Conservation (phyloP, 768 basidiomycete genomes). For the Xerocomus spinulosus region DNA sequence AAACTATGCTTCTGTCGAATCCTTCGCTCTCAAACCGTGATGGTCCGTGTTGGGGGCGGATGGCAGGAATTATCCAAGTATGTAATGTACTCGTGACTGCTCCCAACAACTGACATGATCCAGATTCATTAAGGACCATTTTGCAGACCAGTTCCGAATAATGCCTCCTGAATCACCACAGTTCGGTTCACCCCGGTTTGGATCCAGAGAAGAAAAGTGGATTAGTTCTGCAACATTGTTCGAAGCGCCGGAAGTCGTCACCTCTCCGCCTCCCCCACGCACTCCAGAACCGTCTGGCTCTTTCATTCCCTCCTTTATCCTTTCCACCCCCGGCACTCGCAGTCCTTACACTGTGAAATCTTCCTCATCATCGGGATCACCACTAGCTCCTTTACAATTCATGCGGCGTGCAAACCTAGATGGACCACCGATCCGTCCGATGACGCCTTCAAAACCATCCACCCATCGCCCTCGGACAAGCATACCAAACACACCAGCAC, state of each 20-base stretch:
- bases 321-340: constrained; percentile 45
- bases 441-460: constrained; percentile 62
- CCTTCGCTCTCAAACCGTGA: constrained; percentile 85
- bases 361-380: constrained; percentile 63
- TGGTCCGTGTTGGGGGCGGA: constrained; percentile 95
- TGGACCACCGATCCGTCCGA: constrained; percentile 45
- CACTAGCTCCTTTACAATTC: constrained; percentile 78
- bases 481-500: constrained; percentile 42
- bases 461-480: constrained; percentile 41
- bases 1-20: constrained; percentile 92
- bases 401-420: constrained; percentile 73
- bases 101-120: constrained; percentile 5
- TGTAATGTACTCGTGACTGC: constrained; percentile 23
- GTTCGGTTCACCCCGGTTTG: constrained; percentile 36
- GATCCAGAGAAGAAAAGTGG: constrained; percentile 68
- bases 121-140: constrained; percentile 85
- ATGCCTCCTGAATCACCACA: constrained; percentile 57
- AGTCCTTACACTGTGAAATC: constrained; percentile 46
- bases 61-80: constrained; percentile 92
- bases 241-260: constrained; percentile 45
- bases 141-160: constrained; percentile 76
- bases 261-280: constrained; percentile 39
- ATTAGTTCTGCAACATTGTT: constrained; percentile 73
- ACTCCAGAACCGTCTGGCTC: constrained; percentile 65
- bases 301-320: constrained; percentile 61